These are phyloP conservation scores for Coniochaeta ligniaria DNA, from an alignment of 2,329 filamentous ascomycete species.

Conservation along the genomic window DNA sequence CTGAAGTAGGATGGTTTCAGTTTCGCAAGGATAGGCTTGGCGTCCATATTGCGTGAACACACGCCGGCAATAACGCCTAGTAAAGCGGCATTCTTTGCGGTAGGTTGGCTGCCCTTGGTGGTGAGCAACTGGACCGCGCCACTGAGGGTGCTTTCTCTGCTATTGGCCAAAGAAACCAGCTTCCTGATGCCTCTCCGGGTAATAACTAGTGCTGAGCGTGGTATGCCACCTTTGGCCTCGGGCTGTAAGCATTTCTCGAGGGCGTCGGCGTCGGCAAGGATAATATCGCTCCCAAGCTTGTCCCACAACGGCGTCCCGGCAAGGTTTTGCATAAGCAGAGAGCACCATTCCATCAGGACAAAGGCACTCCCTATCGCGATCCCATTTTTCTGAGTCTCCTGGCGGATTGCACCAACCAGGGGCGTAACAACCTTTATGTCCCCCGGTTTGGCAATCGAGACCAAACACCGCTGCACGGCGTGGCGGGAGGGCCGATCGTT, in stretches of 20 bases:
- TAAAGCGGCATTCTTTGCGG: slow-evolving; percentile 65
- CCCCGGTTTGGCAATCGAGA: slow-evolving; percentile 49
- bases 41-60: slow-evolving; percentile 60
- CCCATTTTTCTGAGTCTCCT: slow-evolving; percentile 68
- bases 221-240: slow-evolving; percentile 56
- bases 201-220: slow-evolving; percentile 66
- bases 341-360: slow-evolving; percentile 86
- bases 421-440: slow-evolving; percentile 53
- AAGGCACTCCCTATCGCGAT: slow-evolving; percentile 79
- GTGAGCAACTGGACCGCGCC: slow-evolving; percentile 61
- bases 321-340: slow-evolving; percentile 67
- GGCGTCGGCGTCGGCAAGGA: slow-evolving; percentile 63
- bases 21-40: slow-evolving; percentile 54
- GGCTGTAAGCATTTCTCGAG: slow-evolving; percentile 71
- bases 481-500: slow-evolving; percentile 76
- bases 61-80: slow-evolving; percentile 86
- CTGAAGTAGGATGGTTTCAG: slow-evolving; percentile 68
- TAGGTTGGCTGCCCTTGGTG: slow-evolving; percentile 56
- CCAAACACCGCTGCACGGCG: slow-evolving; percentile 75
- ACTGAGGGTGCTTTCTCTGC: slow-evolving; percentile 53
- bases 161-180: slow-evolving; percentile 53
- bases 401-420: slow-evolving; percentile 60
- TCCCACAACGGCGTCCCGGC: slow-evolving; percentile 56
- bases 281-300: slow-evolving; percentile 55
- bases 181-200: slow-evolving; percentile 75